Conservation (phyloP, 768 basidiomycete species). For the Lentinula detonsa region DNA sequence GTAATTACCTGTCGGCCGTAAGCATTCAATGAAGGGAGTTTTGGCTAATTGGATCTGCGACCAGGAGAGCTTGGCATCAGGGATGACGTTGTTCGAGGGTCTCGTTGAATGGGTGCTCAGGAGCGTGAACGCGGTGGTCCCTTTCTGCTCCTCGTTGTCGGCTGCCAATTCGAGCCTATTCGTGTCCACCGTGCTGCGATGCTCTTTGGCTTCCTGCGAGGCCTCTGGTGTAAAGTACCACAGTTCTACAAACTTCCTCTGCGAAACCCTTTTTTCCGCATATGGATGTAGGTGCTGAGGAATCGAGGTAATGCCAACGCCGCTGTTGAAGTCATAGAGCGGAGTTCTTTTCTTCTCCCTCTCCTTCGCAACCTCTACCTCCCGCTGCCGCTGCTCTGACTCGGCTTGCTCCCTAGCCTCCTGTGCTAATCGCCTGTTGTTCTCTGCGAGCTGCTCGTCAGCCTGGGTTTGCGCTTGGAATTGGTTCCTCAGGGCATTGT, state of each 20-base stretch:
- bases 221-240: too few relatives aligned
- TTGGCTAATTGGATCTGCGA: neutral
- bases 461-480: slow-evolving; percentile 3
- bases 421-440: slow-evolving; percentile 19
- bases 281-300: too few relatives aligned
- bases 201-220: neutral
- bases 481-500: neutral
- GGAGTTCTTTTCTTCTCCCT: slow-evolving; percentile 9
- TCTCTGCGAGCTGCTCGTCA: slow-evolving; percentile 9
- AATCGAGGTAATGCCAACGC: too few relatives aligned
- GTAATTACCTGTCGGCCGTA: too few relatives aligned
- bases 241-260: too few relatives aligned
- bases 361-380: slow-evolving; percentile 12
- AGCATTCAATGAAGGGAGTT: neutral
- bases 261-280: too few relatives aligned
- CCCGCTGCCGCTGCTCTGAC: slow-evolving; percentile 10
- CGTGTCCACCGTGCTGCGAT: neutral
- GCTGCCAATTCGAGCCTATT: neutral
- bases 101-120: neutral
- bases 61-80: slow-evolving; percentile 2
- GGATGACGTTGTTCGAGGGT: neutral
- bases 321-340: neutral
- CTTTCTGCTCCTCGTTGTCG: neutral
- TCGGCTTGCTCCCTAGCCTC: neutral
- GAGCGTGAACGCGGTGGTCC: neutral